Evolutionary conservation across 2,329 filamentous ascomycete genomes (phyloP), one percentile per base, ranked within the genome.

Genomic region (Exophiala sideris): DNA sequence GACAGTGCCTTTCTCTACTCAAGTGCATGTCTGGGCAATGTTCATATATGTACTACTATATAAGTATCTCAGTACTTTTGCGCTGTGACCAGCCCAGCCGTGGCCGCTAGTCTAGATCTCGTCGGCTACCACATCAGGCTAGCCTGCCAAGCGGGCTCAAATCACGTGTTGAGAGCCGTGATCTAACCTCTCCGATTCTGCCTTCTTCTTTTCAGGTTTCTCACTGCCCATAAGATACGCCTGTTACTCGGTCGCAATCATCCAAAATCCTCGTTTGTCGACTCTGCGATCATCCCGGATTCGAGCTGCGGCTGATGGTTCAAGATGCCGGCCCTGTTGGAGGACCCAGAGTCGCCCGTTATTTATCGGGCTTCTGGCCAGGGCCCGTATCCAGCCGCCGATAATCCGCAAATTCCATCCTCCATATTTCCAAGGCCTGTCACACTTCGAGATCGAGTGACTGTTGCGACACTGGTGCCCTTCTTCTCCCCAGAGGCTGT

Each of bases 381-480:
- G 45, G 68, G 76, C 49, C 86, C 87, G 38, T 89, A 81, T 65
- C 85, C 86, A 62, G 78, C 82, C 60, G 79, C 82, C 52, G 76
- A 73, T 38, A 78, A 79, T 65, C 82, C 84, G 47, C 75, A 83
- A 46, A 77, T 92, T 46, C 88, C 89, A 46, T 70, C 79, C 29
- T 82, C 83, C 60, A 87, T 95, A 66, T 72, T 77, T 16, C 86
- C 89, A 41, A 84, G 85, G 59, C 87, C 89, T 70, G 88, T 95
- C 58, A 92, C 85, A 1, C 82, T 95, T 53, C 83, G 90, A 58
- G 90, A 95, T 71, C 83, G 89, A 46, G 85, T 91, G 62, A 95
- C 90, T 0, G 83, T 87, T 45, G 91, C 90, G 7, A 95, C 89
- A 1, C 79, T 95, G 41, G 81, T 95, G 47, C 91, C 91, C 8